Conservation (phyloP, 176 grass and related monocot genomes). For the Cenchrus fungigraminus region DNA sequence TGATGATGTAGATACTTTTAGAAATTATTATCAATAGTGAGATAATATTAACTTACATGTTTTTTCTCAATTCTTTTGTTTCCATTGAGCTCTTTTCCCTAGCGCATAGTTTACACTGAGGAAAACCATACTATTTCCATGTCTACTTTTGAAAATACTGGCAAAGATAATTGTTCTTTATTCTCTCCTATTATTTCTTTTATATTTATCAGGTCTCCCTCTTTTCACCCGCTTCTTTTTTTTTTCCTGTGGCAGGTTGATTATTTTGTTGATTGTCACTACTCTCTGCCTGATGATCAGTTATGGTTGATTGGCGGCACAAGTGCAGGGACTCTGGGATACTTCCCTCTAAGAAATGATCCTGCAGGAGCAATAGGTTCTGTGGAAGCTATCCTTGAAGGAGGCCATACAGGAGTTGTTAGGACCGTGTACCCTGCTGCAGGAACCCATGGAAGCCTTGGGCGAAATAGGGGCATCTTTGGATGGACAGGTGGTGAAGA, state of each 20-base stretch:
- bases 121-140: neutral
- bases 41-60: neutral
- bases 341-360: constrained; percentile 69
- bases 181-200: neutral
- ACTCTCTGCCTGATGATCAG: constrained; percentile 63
- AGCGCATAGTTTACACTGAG: neutral
- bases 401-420: constrained; percentile 78
- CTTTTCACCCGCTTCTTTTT: neutral
- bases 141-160: neutral
- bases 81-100: neutral
- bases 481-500: constrained; percentile 97
- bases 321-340: constrained; percentile 70
- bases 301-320: constrained; percentile 85
- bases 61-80: neutral
- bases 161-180: neutral
- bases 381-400: constrained; percentile 78
- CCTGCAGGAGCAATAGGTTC: constrained; percentile 42
- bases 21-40: neutral
- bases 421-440: constrained; percentile 63
- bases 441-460: constrained; percentile 40
- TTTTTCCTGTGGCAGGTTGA: constrained; percentile 63
- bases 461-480: constrained; percentile 63
- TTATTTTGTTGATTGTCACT: constrained; percentile 96
- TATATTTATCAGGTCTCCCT: neutral
- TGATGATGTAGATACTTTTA: neutral